A percentile compares a stretch with the other conserved stretches of the same genome.
Conservation (phyloP, 164 flowering plant genomes). For the Hamamelis virginiana region DNA sequence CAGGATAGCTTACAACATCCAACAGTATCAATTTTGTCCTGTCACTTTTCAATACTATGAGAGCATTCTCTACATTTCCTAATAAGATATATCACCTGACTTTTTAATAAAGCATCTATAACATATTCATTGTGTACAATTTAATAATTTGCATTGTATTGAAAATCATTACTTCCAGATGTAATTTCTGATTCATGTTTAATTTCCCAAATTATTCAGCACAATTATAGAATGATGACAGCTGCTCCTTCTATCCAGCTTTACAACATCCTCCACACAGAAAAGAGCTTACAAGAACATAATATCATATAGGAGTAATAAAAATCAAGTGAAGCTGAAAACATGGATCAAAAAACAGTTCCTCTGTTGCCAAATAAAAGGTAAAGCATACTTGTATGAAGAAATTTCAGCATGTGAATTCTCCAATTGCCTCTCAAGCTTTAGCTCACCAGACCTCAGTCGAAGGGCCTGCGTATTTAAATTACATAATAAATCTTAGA, state of each 20-base stretch:
- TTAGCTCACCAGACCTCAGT: slow-evolving; percentile 88
- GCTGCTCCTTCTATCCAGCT: not conserved
- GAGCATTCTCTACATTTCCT: not conserved
- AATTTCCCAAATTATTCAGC: not conserved
- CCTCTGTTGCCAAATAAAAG: not conserved
- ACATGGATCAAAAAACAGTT: not conserved
- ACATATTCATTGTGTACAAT: not conserved
- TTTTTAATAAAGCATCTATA: not conserved
- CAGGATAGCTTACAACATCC: too few species aligned
- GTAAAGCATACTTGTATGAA: slow-evolving; percentile 62
- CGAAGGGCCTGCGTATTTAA: slow-evolving; percentile 62
- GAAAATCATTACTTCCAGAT: too few species aligned
- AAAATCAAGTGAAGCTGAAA: not conserved
- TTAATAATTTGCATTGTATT: too few species aligned
- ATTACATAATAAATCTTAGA: too few species aligned
- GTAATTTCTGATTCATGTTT: not conserved
- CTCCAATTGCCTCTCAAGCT: slow-evolving; percentile 90
- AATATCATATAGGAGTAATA: not conserved
- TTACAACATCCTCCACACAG: not conserved
- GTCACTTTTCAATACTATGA: not conserved
- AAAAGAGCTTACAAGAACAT: not conserved
- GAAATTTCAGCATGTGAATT: slow-evolving; percentile 64
- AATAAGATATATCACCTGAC: not conserved
- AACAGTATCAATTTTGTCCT: not conserved
- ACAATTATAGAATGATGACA: not conserved